Percentiles rank a stretch among this genome's conserved stretches.
phyloP scores from a whole-genome alignment of 805 yeast genomes.

The Candida cerambycidarum region DNA sequence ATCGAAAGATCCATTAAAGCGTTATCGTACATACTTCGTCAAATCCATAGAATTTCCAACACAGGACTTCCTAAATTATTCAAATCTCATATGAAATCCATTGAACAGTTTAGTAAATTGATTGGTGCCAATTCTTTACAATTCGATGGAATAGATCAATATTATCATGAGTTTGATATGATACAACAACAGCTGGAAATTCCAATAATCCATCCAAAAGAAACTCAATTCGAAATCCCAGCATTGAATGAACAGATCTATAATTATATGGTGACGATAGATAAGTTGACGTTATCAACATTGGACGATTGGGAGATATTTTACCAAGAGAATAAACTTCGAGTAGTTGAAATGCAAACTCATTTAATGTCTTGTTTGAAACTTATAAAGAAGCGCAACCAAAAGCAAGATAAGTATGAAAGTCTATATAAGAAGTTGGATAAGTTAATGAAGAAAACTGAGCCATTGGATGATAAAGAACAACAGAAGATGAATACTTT shows the following conservation, averaged over 20 bases:
- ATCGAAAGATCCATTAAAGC: conserved; percentile 43
- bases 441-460: conserved; percentile 33
- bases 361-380: conserved; percentile 37
- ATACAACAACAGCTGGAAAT: conserved; percentile 26
- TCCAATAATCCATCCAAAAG: conserved; percentile 39
- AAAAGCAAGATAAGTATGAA: conserved; percentile 42
- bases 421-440: conserved; percentile 38
- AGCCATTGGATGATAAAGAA: conserved; percentile 38
- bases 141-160: conserved; percentile 33
- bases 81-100: conserved; percentile 29
- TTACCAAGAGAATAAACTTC: conserved; percentile 27
- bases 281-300: conserved; percentile 18
- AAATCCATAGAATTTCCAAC: conserved; percentile 24
- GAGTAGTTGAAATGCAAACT: conserved; percentile 40
- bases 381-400: conserved; percentile 44
- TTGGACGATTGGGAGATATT: conserved; percentile 24
- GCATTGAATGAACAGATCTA: conserved; percentile 27
- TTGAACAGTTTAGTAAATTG: conserved; percentile 30
- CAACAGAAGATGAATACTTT: conserved; percentile 29
- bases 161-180: conserved; percentile 30
- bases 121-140: conserved; percentile 34
- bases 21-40: conserved; percentile 35
- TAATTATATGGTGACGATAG: conserved; percentile 24
- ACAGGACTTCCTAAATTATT: conserved; percentile 31
- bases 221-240: conserved; percentile 23